These are phyloP conservation scores for Chalaropsis thielavioides DNA, from an alignment of 2,329 filamentous ascomycete species.

Conservation along the genomic window DNA sequence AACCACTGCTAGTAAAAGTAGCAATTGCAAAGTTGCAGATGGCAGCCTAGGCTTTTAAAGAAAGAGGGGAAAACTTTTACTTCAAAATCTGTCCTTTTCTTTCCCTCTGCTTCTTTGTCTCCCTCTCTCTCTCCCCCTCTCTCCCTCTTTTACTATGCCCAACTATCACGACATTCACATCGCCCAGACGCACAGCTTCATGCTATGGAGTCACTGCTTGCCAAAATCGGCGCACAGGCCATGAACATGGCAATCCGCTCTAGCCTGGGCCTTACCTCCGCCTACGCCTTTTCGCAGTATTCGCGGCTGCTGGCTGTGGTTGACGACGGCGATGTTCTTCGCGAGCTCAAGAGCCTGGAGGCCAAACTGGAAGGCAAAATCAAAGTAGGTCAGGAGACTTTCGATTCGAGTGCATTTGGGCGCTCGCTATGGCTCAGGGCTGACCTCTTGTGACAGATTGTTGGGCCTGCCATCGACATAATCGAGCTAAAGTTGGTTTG, in stretches of 20 bases:
- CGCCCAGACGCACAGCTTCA: neutral
- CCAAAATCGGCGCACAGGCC: constrained; percentile 48
- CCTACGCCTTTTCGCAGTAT: constrained; percentile 72
- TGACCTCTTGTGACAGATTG: constrained; percentile 39
- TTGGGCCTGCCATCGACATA: constrained; percentile 82
- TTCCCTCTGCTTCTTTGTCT: too few relatives aligned
- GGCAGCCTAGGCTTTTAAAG: neutral
- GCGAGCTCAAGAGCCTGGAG: constrained; percentile 57
- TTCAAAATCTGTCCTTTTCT: neutral
- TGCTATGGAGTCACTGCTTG: constrained; percentile 53
- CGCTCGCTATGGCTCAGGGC: constrained; percentile 1
- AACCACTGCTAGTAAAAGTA: neutral
- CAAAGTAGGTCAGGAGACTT: constrained; percentile 22
- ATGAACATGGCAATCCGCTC: constrained; percentile 87
- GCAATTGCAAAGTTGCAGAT: neutral
- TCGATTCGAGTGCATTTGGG: neutral
- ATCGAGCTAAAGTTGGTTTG: constrained; percentile 65
- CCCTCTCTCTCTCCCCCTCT: too few relatives aligned
- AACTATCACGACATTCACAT: neutral
- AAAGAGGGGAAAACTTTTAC: neutral
- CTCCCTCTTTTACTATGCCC: too few relatives aligned
- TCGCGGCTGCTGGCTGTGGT: constrained; percentile 64
- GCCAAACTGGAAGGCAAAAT: constrained; percentile 72
- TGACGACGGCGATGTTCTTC: constrained; percentile 51
- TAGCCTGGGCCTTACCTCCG: constrained; percentile 71